phyloP scores from a whole-genome alignment of 2,329 filamentous ascomycete genomes.

The Mariannaea sp. region DNA sequence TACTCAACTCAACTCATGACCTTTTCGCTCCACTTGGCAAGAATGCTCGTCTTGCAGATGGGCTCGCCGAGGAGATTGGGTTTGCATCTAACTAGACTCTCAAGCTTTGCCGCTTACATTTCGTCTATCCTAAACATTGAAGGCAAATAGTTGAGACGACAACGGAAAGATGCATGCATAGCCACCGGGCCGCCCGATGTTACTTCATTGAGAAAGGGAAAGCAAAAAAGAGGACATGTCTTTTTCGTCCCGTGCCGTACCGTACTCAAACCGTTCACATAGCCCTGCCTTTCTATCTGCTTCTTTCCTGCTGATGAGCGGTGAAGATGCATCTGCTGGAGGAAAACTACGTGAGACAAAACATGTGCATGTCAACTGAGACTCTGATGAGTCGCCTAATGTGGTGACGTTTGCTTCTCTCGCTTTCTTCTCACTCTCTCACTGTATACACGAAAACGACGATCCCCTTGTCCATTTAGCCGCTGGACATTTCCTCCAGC shows the following conservation, averaged over 20 bases:
- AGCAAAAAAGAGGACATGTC: constrained; percentile 10
- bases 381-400: neutral
- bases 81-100: constrained; percentile 21
- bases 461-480: constrained; percentile 3
- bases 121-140: constrained; percentile 14
- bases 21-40: neutral
- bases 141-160: constrained; percentile 8
- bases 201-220: constrained; percentile 6
- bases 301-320: neutral
- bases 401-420: neutral
- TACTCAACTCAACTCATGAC: constrained; percentile 10
- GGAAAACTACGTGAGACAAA: constrained; percentile 10
- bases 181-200: neutral
- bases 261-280: neutral
- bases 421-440: too few relatives aligned
- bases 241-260: neutral
- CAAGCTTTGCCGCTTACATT: too few relatives aligned
- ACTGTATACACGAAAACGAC: neutral
- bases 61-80: constrained; percentile 23
- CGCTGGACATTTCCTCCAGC: neutral
- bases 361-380: constrained; percentile 11
- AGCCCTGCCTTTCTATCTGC: neutral
- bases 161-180: constrained; percentile 10
- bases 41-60: constrained; percentile 32
- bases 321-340: constrained; percentile 12